phyloP scores from a whole-genome alignment of 495 filamentous ascomycete genomes.

The Aspergillus kassunensis region DNA sequence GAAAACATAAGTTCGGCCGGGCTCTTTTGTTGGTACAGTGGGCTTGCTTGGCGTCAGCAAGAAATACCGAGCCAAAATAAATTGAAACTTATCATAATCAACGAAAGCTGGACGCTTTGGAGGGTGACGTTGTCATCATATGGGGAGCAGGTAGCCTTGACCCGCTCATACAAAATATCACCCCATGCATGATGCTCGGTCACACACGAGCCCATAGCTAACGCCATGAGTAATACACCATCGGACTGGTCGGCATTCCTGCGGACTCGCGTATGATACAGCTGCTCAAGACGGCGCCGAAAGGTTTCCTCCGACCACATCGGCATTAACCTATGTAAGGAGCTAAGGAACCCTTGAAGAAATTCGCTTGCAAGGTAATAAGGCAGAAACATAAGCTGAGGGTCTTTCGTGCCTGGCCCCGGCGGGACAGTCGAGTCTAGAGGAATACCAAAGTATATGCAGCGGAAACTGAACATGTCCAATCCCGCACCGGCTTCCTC shows the following conservation, averaged over 20 bases:
- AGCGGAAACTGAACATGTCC: slow-evolving; percentile 43
- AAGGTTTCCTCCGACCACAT: slow-evolving; percentile 27
- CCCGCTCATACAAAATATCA: slow-evolving; percentile 37
- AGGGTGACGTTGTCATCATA: slow-evolving; percentile 44
- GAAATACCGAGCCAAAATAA: too few relatives aligned
- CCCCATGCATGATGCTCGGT: slow-evolving; percentile 37
- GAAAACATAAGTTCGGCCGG: slow-evolving; percentile 40
- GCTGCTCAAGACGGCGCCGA: slow-evolving; percentile 24
- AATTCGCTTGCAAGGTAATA: slow-evolving; percentile 33
- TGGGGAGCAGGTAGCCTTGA: slow-evolving; percentile 27
- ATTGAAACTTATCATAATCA: slow-evolving; percentile 46
- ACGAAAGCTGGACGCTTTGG: slow-evolving; percentile 37
- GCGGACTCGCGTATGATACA: slow-evolving; percentile 28
- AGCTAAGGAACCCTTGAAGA: slow-evolving; percentile 30
- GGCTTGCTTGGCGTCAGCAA: too few relatives aligned
- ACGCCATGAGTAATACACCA: slow-evolving; percentile 27
- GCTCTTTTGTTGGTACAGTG: slow-evolving; percentile 42
- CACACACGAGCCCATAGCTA: slow-evolving; percentile 32
- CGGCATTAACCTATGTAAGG: slow-evolving; percentile 33
- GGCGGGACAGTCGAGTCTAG: slow-evolving; percentile 24
- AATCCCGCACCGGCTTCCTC: slow-evolving; percentile 43
- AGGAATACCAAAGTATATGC: slow-evolving; percentile 43
- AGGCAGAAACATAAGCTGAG: slow-evolving; percentile 34
- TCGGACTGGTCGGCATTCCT: slow-evolving; percentile 24
- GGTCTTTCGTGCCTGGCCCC: slow-evolving; percentile 11